These are phyloP conservation scores for Mycena vitilis DNA, from an alignment of 768 basidiomycete species.

Conservation along the genomic window DNA sequence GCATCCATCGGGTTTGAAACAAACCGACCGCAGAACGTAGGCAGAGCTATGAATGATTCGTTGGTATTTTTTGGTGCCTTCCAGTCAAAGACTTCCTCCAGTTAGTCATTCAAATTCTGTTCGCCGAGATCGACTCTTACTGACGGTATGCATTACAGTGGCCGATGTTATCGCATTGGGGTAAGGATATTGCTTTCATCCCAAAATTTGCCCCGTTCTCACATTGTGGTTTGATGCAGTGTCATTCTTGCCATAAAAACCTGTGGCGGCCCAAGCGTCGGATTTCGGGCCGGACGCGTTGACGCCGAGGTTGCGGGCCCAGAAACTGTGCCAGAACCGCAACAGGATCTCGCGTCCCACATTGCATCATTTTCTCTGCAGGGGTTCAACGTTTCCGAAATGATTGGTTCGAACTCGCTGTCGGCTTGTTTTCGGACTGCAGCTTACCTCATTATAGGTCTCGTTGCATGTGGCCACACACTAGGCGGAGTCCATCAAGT, in stretches of 20 bases:
- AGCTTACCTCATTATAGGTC: slow-evolving; percentile 4
- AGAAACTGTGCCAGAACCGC: slow-evolving; percentile 20
- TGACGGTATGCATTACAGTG: background rate
- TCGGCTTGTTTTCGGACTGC: background rate
- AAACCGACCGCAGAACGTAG: slow-evolving; percentile 26
- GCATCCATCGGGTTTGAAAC: slow-evolving; percentile 43
- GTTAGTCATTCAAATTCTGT: slow-evolving; percentile 1
- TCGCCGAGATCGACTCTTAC: background rate
- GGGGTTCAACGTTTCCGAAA: slow-evolving; percentile 31
- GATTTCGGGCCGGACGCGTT: slow-evolving; percentile 27
- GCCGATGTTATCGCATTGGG: slow-evolving; percentile 24
- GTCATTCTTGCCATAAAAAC: slow-evolving; percentile 30
- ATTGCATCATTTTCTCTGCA: slow-evolving; percentile 14
- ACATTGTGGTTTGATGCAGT: background rate
- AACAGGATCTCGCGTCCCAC: slow-evolving; percentile 19
- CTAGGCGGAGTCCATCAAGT: slow-evolving; percentile 22
- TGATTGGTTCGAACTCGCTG: slow-evolving; percentile 24
- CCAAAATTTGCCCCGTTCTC: background rate
- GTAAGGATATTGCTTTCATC: background rate
- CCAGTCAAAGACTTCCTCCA: slow-evolving; percentile 23
- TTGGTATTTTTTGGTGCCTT: slow-evolving; percentile 25
- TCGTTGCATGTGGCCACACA: slow-evolving; percentile 32
- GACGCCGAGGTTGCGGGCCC: slow-evolving; percentile 25
- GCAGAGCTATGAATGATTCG: slow-evolving; percentile 7
- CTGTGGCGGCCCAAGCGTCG: slow-evolving; percentile 33